Percentiles rank a stretch among this genome's conserved stretches.
phyloP scores from a whole-genome alignment of 768 basidiomycete species.

The Boletus reticulatus region DNA sequence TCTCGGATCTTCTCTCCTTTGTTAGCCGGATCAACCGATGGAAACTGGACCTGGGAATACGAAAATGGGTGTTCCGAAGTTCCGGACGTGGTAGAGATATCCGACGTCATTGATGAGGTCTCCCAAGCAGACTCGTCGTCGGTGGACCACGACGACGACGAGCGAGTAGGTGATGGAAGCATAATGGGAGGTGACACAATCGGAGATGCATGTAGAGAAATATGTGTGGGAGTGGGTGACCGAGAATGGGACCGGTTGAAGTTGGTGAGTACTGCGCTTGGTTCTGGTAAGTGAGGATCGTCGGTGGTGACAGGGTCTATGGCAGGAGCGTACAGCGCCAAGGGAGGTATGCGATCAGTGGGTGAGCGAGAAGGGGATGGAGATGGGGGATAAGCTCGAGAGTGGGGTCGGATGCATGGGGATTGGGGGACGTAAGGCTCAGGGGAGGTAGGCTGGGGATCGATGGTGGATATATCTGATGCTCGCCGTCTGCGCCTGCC shows the following conservation, averaged over 20 bases:
- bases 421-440: slow-evolving; percentile 33
- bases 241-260: slow-evolving; percentile 26
- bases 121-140: slow-evolving; percentile 81
- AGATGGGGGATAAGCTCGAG: slow-evolving; percentile 52
- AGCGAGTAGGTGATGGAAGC: slow-evolving; percentile 16
- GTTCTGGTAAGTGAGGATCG: slow-evolving; percentile 1
- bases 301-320: slow-evolving; percentile 1
- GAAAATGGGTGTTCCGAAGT: slow-evolving; percentile 33
- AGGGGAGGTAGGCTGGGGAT: slow-evolving; percentile 31
- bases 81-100: slow-evolving; percentile 56
- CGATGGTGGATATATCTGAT: slow-evolving; percentile 38
- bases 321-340: slow-evolving; percentile 24
- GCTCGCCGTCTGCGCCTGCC: slow-evolving; percentile 63
- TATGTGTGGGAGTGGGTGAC: slow-evolving; percentile 40
- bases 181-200: slow-evolving; percentile 12
- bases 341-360: slow-evolving; percentile 33
- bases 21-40: slow-evolving; percentile 16
- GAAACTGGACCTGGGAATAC: slow-evolving; percentile 25
- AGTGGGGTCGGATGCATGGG: slow-evolving; percentile 40
- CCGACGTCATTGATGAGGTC: slow-evolving; percentile 61
- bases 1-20: slow-evolving; percentile 13
- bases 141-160: slow-evolving; percentile 64
- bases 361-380: slow-evolving; percentile 48
- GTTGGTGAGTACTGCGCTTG: not conserved
- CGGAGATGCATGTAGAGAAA: slow-evolving; percentile 26